A percentile compares a stretch with the other conserved stretches of the same genome.
Evolutionary conservation across 2,329 filamentous ascomycete species (phyloP).

Genomic region (Purpureocillium lavendulum): DNA sequence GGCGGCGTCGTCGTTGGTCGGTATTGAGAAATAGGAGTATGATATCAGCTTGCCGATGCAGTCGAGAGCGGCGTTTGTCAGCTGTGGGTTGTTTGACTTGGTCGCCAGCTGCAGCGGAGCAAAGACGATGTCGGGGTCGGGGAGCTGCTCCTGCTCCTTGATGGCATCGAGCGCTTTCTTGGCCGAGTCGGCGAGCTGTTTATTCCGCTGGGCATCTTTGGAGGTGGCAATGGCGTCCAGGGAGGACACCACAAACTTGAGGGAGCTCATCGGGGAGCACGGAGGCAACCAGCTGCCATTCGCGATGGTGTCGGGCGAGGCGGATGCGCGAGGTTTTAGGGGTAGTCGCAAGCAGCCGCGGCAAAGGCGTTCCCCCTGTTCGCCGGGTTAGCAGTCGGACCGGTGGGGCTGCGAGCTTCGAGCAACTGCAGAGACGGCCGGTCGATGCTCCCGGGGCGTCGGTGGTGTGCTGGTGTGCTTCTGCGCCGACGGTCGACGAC

Average conservation of each 20-base stretch:
- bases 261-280: conserved; percentile 72
- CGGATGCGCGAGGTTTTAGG: not conserved
- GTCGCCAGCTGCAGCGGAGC: conserved; percentile 84
- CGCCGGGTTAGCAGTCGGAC: no score
- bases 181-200: conserved; percentile 73
- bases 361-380: no score
- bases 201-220: conserved; percentile 83
- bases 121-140: conserved; percentile 88
- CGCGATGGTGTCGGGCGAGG: conserved; percentile 16
- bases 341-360: not conserved
- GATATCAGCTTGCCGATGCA: conserved; percentile 99
- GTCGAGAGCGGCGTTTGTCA: conserved; percentile 86
- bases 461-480: no score
- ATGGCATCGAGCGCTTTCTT: conserved; percentile 78
- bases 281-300: conserved; percentile 34
- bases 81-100: conserved; percentile 72
- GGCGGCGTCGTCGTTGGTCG: conserved; percentile 35
- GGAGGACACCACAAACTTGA: conserved; percentile 91
- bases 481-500: no score
- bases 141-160: conserved; percentile 73
- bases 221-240: conserved; percentile 86
- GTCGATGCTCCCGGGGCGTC: no score
- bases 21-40: conserved; percentile 92
- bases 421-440: no score
- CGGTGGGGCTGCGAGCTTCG: no score